These are phyloP conservation scores for Acacia melanoxylon DNA, from an alignment of 306 rosid genomes.

Conservation along the genomic window DNA sequence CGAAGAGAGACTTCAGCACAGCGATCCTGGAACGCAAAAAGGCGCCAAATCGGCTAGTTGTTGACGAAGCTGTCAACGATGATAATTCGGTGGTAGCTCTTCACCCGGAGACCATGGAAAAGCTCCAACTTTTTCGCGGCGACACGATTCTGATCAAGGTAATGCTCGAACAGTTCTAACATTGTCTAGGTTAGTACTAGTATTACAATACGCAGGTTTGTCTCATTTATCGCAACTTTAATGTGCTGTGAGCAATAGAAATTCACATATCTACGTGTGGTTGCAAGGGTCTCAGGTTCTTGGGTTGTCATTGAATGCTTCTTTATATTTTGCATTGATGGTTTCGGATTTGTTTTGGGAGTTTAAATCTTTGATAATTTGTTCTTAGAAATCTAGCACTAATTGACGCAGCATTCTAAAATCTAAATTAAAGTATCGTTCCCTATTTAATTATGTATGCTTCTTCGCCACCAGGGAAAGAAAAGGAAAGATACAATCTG, in stretches of 20 bases:
- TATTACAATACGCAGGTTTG: neutral
- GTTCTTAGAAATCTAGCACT: neutral
- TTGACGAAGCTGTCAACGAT: constrained; percentile 88
- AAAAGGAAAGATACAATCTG: constrained; percentile 90
- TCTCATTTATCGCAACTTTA: neutral
- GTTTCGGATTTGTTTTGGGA: neutral
- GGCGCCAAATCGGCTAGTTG: constrained; percentile 84
- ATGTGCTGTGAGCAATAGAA: neutral
- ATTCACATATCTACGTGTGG: neutral
- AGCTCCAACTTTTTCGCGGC: constrained; percentile 90
- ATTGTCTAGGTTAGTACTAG: neutral
- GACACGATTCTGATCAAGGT: constrained; percentile 95
- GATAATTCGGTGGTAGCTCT: constrained; percentile 95
- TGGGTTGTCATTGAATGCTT: neutral
- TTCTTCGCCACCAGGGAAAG: constrained; percentile 62
- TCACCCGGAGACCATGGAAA: constrained; percentile 93
- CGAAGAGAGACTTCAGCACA: constrained; percentile 85
- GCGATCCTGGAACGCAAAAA: constrained; percentile 95
- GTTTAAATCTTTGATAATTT: constrained; percentile 29
- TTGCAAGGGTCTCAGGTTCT: neutral
- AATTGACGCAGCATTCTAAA: neutral
- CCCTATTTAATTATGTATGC: constrained; percentile 7
- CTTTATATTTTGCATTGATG: neutral
- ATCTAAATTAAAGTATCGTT: neutral
- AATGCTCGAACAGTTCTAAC: neutral